Conservation (phyloP, 1,284 basidiomycete genomes). For the Pyrrhoderma noxium region DNA sequence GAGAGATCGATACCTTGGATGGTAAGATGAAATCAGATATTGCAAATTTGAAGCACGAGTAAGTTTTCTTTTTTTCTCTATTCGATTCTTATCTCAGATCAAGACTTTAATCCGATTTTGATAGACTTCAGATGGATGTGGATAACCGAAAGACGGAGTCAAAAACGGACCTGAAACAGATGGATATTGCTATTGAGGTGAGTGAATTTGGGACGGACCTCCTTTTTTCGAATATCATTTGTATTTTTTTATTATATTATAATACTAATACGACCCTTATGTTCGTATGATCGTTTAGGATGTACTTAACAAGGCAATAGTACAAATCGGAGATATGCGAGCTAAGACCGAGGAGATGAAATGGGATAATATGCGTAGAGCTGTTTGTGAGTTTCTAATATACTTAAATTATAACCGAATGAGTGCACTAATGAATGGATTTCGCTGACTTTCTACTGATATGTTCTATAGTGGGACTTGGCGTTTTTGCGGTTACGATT, state of each 20-base stretch:
- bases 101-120: background rate
- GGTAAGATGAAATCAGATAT: constrained; percentile 95
- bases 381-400: constrained; percentile 56
- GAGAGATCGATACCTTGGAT: constrained; percentile 84
- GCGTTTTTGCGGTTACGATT: constrained; percentile 57
- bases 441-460: no score
- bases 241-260: no score
- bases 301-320: constrained; percentile 80
- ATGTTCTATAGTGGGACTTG: constrained; percentile 44
- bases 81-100: background rate
- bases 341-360: constrained; percentile 84
- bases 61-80: constrained; percentile 31
- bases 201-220: constrained; percentile 20
- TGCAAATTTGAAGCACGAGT: constrained; percentile 88
- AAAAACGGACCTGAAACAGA: constrained; percentile 80
- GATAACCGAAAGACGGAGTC: constrained; percentile 92
- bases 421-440: background rate
- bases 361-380: constrained; percentile 86
- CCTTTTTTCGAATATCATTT: no score
- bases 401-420: background rate
- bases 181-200: constrained; percentile 88
- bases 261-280: constrained; percentile 1
- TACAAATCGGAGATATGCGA: constrained; percentile 78
- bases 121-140: constrained; percentile 90
- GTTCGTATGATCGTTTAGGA: constrained; percentile 42